These are phyloP conservation scores for Herpetospermum pedunculosum DNA, from an alignment of 306 rosid genomes.

Conservation along the genomic window DNA sequence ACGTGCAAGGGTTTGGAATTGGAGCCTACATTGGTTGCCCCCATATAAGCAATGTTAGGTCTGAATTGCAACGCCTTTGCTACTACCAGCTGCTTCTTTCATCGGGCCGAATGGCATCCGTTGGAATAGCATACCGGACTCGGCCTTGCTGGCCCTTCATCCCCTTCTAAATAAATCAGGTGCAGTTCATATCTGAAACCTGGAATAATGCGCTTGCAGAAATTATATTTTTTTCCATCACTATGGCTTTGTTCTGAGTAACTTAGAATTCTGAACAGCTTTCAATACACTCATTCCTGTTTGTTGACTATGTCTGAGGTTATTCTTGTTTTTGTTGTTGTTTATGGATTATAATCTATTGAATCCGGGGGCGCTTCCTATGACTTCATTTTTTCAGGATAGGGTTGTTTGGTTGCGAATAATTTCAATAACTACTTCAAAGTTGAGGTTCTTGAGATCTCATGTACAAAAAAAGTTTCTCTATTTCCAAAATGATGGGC, in stretches of 20 bases:
- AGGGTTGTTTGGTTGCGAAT: constrained; percentile 22
- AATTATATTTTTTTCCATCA: too few relatives aligned
- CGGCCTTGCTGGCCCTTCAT: constrained; percentile 57
- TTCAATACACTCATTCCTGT: not conserved
- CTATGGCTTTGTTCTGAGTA: not conserved
- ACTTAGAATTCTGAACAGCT: not conserved
- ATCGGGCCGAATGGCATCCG: constrained; percentile 96
- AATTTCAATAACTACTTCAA: constrained; percentile 17
- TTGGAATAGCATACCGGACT: constrained; percentile 43
- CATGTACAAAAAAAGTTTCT: constrained; percentile 47
- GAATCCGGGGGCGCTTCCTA: constrained; percentile 16
- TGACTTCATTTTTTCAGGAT: constrained; percentile 16
- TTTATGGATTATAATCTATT: constrained; percentile 5
- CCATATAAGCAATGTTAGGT: constrained; percentile 55
- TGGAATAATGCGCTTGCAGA: not conserved
- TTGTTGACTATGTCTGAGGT: not conserved
- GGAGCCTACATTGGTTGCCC: constrained; percentile 37
- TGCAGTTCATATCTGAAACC: not conserved
- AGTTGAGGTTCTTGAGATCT: constrained; percentile 18
- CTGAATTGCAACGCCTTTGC: constrained; percentile 37
- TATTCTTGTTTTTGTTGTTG: not conserved
- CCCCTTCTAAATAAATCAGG: constrained; percentile 11
- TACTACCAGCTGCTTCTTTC: constrained; percentile 41
- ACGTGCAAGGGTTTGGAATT: constrained; percentile 46
- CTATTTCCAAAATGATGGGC: constrained; percentile 44